A percentile compares a stretch with the other conserved stretches of the same genome.
These are phyloP conservation scores for Shiraia bambusicola DNA, from an alignment of 2,329 filamentous ascomycete species.

Conservation along the genomic window DNA sequence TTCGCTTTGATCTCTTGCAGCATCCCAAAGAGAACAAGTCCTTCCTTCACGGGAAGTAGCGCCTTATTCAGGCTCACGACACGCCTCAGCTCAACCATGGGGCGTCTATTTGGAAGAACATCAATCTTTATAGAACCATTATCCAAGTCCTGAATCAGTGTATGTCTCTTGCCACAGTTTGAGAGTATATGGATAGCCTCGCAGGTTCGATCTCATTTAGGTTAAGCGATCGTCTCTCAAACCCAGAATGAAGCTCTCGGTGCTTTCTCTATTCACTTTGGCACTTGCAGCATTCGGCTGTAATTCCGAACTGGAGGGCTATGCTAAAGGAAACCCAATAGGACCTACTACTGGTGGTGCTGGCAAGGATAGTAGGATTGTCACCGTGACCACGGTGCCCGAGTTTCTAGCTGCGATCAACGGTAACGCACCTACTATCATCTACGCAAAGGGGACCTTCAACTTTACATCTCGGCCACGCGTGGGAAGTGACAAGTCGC, in stretches of 20 bases:
- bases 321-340: constrained; percentile 38
- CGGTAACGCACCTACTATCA: constrained; percentile 34
- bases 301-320: constrained; percentile 35
- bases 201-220: not conserved
- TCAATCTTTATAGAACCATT: constrained; percentile 1
- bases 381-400: constrained; percentile 31
- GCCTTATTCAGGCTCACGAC: not conserved
- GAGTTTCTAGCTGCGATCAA: constrained; percentile 32
- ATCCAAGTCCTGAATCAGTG: constrained; percentile 5
- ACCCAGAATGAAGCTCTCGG: constrained; percentile 31
- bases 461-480: constrained; percentile 46
- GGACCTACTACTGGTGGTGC: constrained; percentile 38
- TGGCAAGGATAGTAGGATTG: constrained; percentile 27
- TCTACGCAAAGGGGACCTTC: constrained; percentile 50
- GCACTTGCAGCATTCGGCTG: constrained; percentile 15
- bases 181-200: constrained; percentile 11
- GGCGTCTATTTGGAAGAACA: constrained; percentile 17
- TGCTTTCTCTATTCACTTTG: constrained; percentile 20
- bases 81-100: constrained; percentile 7
- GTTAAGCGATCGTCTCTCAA: constrained; percentile 1
- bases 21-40: constrained; percentile 1
- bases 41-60: constrained; percentile 4
- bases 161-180: not conserved
- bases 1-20: not conserved
- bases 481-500: constrained; percentile 49